Conservation (phyloP, 2,329 filamentous ascomycete species). For the Claviceps maximensis region DNA sequence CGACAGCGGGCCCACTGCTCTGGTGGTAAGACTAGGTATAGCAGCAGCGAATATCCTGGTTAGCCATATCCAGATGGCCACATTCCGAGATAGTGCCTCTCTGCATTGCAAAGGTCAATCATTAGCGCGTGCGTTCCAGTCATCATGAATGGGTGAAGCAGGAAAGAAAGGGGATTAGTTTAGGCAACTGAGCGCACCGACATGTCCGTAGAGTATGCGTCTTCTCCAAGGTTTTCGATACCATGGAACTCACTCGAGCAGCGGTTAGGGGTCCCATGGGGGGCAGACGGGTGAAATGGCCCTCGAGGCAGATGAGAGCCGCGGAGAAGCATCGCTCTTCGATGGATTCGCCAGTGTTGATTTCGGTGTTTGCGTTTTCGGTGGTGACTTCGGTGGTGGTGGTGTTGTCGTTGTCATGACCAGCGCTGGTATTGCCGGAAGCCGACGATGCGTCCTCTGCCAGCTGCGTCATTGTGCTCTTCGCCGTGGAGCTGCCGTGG, state of each 20-base stretch:
- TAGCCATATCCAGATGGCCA: constrained; percentile 53
- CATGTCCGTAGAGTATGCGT: constrained; percentile 48
- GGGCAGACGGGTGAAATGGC: constrained; percentile 43
- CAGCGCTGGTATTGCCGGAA: constrained; percentile 8
- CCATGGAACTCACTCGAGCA: constrained; percentile 40
- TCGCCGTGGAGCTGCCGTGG: no score
- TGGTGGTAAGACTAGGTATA: constrained; percentile 44
- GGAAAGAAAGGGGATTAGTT: background rate
- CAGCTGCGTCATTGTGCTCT: constrained; percentile 14
- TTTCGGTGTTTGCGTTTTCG: no score
- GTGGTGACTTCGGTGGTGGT: constrained; percentile 2
- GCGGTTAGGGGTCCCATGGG: constrained; percentile 44
- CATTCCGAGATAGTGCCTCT: constrained; percentile 47
- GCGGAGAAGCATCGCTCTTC: constrained; percentile 51
- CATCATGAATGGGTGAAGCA: background rate
- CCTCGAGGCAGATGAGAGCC: constrained; percentile 47
- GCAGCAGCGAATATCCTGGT: constrained; percentile 48
- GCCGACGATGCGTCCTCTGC: constrained; percentile 12
- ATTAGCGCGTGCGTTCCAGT: constrained; percentile 7
- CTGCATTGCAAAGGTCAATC: constrained; percentile 19
- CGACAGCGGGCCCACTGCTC: constrained; percentile 43
- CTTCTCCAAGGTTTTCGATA: constrained; percentile 49
- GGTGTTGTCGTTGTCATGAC: constrained; percentile 9
- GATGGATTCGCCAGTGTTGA: constrained; percentile 33
- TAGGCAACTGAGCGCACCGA: constrained; percentile 27